Percentiles rank a stretch among this genome's conserved stretches.
These are phyloP conservation scores for Tetrahymena borealis DNA, from an alignment of 73 alveolate genomes.

Conservation along the genomic window DNA sequence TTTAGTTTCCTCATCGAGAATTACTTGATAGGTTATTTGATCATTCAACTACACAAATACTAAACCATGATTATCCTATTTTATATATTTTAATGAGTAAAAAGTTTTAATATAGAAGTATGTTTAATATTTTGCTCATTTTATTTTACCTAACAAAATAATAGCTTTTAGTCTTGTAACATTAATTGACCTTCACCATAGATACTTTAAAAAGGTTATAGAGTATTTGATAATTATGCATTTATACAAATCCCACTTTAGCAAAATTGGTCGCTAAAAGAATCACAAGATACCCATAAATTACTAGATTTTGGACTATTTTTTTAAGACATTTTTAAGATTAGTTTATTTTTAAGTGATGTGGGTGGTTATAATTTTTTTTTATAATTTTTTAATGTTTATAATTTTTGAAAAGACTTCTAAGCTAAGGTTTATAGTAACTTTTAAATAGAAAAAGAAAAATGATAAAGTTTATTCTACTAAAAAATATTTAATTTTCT, in stretches of 20 bases:
- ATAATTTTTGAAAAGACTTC: too few species aligned
- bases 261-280: not conserved
- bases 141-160: not conserved
- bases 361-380: too few species aligned
- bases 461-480: too few species aligned
- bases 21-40: not conserved
- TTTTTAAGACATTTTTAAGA: too few species aligned
- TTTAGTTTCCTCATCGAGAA: not conserved
- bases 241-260: not conserved
- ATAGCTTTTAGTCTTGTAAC: not conserved
- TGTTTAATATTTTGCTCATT: too few species aligned
- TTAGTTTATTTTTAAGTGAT: too few species aligned
- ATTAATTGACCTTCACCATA: not conserved
- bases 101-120: not conserved
- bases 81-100: not conserved
- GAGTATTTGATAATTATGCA: not conserved
- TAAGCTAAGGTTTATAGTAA: too few species aligned
- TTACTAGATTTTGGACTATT: not conserved
- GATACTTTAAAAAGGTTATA: not conserved
- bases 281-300: not conserved
- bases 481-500: too few species aligned
- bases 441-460: too few species aligned
- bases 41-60: not conserved
- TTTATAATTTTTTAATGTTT: too few species aligned
- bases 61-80: not conserved